Evolutionary conservation across 2,329 filamentous ascomycete species (phyloP), one percentile per base, ranked within the genome.

Genomic region (Ceratocystis alfenasii): DNA sequence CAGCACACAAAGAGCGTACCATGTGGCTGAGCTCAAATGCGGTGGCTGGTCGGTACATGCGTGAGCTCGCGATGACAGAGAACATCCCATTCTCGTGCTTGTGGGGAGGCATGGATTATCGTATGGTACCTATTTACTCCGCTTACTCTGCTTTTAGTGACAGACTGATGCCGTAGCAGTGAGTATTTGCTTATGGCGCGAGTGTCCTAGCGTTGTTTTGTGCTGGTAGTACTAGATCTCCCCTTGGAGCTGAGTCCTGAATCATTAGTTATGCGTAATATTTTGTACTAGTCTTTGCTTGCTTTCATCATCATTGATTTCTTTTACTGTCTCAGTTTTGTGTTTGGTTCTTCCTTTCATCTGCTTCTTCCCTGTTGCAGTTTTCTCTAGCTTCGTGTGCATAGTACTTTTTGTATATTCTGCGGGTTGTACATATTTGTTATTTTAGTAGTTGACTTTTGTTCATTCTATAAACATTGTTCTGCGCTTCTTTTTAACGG

Each of bases 381-480:
- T 36, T 36, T 36, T 36, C 33, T 36, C 33, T 10, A 36, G 3
- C 33, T 36, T 36, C 33, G 8, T 36, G 33, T 36, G 2, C 33
- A 12, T 12, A 3, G 33, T 36, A 36, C 33, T 36, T 36, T 3
- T 33, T 10, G 3, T 36, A 36, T 36, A 8, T 36, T 36, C 8
- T 50, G 7, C 6, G 7, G 48, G 7, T 25, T 25, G 2, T 25
- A 25, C 25, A 8, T 8, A 50, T 22, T 50, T 50, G 12, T 53
- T 53, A 25, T 53, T 53, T 25, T 53, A 17, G 20, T 10, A 12
- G 48, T 41, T 41, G 3, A 15, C 48, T 59, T 59, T 59, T 59
- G 46, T 46, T 45, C 60, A 22, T 46, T 28, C 60, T 46, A 62
- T 62, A 44, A 30, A 62, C 36, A 44, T n/a, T 30, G 36, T 62